Evolutionary conservation across 2,329 filamentous ascomycete genomes (phyloP), one percentile per base, ranked within the genome.

Genomic region (Reticulascus tulasneorum): DNA sequence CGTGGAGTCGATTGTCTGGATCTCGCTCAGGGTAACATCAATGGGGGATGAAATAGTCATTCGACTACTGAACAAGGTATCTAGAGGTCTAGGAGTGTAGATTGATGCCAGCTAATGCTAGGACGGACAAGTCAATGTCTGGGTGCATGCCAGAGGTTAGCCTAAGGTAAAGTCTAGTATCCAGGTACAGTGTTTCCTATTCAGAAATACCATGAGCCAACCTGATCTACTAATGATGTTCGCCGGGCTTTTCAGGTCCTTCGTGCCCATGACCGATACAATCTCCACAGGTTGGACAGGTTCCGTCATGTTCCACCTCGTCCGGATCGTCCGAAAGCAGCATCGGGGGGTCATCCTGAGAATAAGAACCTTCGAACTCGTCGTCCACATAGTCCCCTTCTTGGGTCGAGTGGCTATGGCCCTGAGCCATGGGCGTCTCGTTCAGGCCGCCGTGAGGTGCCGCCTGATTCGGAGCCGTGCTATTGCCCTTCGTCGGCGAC

Each of bases 401-500:
- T 20, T 66, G 61, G 9, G 58, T 62, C 3, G 58, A 61, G 21
- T 65, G 62, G 33, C 58, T 55, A 9, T 55, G 55, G 7, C 43
- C 48, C 6, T 46, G 38, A 32, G 50, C 52, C 40, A 50, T 38
- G 10, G 46, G 40, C 12, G 48, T 34, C 15, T 46, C 41, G 10
- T 44, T 46, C 5, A 43, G 40, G 6, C 49, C 49, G 15, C 48
- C 49, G 18, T 52, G 41, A 8, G 51, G 40, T 25, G 48, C 50
- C 16, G 39, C 36, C 24, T 55, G 51, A 11, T 47, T 46, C 8
- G 49, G 31, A 29, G 27, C 39, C 12, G 47, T 37, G 13, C 44
- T 42, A 33, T 44, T 60, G 35, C 54, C 63, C 56, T 79, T 81
- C 3, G 64, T 61, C n/a, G 69, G 60, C 38, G 75, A 73, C 59